These are phyloP conservation scores for Penicillium fimorum DNA, from an alignment of 495 filamentous ascomycete species.

Conservation along the genomic window DNA sequence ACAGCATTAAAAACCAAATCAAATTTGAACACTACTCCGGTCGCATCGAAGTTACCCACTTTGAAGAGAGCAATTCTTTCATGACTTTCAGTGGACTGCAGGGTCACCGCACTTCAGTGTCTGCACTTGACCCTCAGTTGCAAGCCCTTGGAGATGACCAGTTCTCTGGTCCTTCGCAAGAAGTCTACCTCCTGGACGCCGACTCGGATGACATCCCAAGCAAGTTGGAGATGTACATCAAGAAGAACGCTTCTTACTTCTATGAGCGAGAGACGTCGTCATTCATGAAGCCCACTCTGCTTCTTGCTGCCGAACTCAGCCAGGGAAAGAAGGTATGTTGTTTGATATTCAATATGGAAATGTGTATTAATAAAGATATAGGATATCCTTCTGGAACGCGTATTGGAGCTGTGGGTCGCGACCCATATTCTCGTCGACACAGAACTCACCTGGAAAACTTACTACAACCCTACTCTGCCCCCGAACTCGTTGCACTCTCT, in stretches of 20 bases:
- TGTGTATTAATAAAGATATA: conserved; percentile 19
- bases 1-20: conserved; percentile 54
- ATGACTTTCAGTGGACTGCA: conserved; percentile 53
- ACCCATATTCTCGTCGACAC: conserved; percentile 70
- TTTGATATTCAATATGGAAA: not conserved
- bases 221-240: conserved; percentile 70
- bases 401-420: conserved; percentile 72
- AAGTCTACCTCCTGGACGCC: conserved; percentile 60
- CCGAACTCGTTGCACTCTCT: conserved; percentile 43
- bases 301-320: conserved; percentile 55
- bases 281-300: conserved; percentile 66
- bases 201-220: conserved; percentile 65
- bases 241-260: conserved; percentile 58
- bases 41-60: conserved; percentile 68
- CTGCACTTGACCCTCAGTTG: conserved; percentile 53
- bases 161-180: conserved; percentile 40
- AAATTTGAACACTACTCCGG: conserved; percentile 57
- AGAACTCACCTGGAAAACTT: conserved; percentile 66
- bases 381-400: conserved; percentile 62
- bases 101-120: conserved; percentile 43
- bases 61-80: conserved; percentile 54
- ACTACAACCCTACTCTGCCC: conserved; percentile 47
- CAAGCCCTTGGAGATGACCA: conserved; percentile 49
- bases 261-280: conserved; percentile 63
- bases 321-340: conserved; percentile 49